phyloP scores from a whole-genome alignment of 2,329 filamentous ascomycete species.

The Talaromyces sp. region DNA sequence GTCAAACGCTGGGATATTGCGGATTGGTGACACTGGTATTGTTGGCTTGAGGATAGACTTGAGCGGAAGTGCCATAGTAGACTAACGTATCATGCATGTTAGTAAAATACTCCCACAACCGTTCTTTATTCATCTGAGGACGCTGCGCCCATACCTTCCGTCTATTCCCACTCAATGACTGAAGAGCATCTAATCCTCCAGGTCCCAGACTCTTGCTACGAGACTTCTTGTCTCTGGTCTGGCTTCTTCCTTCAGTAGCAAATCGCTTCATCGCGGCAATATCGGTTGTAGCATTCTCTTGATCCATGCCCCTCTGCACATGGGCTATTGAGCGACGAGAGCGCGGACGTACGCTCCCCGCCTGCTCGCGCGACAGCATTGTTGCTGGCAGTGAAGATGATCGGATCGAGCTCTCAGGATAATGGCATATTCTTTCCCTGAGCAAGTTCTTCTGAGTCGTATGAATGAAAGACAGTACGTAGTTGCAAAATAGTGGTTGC shows the following conservation, averaged over 20 bases:
- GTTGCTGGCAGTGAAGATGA: background rate
- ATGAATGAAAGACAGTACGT: background rate
- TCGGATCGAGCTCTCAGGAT: background rate
- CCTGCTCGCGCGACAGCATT: conserved; percentile 40
- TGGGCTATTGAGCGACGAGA: conserved; percentile 72
- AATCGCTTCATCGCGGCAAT: conserved; percentile 49
- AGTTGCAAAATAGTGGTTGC: background rate
- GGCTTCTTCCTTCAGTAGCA: conserved; percentile 37
- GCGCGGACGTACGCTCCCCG: conserved; percentile 35
- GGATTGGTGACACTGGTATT: conserved; percentile 63
- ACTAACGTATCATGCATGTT: conserved; percentile 36
- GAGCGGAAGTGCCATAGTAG: conserved; percentile 43
- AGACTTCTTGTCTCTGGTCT: conserved; percentile 60
- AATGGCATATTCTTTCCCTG: background rate
- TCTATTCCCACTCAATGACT: conserved; percentile 71
- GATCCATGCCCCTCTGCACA: conserved; percentile 58
- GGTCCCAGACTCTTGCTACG: conserved; percentile 96
- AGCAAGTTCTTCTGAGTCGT: background rate
- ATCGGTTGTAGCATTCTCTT: conserved; percentile 75
- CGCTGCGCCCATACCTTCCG: conserved; percentile 63
- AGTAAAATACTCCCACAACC: background rate
- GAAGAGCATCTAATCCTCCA: conserved; percentile 80
- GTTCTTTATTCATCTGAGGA: background rate
- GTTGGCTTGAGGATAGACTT: conserved; percentile 81
- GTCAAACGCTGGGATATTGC: conserved; percentile 62